phyloP scores from a whole-genome alignment of 768 basidiomycete genomes.

The Lactarius tabidus region DNA sequence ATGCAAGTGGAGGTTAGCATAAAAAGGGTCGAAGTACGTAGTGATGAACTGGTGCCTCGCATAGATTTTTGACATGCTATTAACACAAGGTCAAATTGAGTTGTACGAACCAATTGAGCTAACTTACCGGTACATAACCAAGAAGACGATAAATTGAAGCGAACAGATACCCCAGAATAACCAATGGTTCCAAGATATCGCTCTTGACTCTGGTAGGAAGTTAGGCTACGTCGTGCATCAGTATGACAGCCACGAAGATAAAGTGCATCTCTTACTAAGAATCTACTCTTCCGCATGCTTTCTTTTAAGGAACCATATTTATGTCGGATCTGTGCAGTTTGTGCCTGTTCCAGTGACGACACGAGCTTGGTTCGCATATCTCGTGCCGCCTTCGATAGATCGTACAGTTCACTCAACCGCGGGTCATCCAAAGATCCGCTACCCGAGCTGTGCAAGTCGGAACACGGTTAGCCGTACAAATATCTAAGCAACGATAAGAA shows the following conservation, averaged over 20 bases:
- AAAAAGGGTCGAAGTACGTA: slow-evolving; percentile 74
- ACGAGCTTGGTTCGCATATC: slow-evolving; percentile 45
- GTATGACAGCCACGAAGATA: neutral
- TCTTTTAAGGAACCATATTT: slow-evolving; percentile 36
- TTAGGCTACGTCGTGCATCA: slow-evolving; percentile 22
- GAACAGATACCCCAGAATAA: slow-evolving; percentile 36
- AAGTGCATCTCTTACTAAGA: slow-evolving; percentile 36
- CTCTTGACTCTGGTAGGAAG: slow-evolving; percentile 18
- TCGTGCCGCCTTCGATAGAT: slow-evolving; percentile 50
- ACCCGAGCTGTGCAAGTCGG: slow-evolving; percentile 34
- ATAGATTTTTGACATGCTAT: slow-evolving; percentile 44
- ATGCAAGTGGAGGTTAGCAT: slow-evolving; percentile 61
- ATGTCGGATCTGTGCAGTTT: slow-evolving; percentile 35
- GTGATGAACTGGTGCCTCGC: slow-evolving; percentile 61
- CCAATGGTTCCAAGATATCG: slow-evolving; percentile 30
- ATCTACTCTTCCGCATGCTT: slow-evolving; percentile 36
- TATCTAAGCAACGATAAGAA: slow-evolving; percentile 8
- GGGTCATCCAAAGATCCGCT: slow-evolving; percentile 38
- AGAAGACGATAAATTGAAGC: slow-evolving; percentile 45
- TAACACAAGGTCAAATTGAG: neutral
- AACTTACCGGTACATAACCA: slow-evolving; percentile 57
- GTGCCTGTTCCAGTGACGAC: slow-evolving; percentile 40
- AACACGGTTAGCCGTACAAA: slow-evolving; percentile 11
- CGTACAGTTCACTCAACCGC: slow-evolving; percentile 49
- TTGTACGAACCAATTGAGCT: neutral